These are phyloP conservation scores for Eucalyptus leucophloia DNA, from an alignment of 345 rosid species.

Conservation along the genomic window DNA sequence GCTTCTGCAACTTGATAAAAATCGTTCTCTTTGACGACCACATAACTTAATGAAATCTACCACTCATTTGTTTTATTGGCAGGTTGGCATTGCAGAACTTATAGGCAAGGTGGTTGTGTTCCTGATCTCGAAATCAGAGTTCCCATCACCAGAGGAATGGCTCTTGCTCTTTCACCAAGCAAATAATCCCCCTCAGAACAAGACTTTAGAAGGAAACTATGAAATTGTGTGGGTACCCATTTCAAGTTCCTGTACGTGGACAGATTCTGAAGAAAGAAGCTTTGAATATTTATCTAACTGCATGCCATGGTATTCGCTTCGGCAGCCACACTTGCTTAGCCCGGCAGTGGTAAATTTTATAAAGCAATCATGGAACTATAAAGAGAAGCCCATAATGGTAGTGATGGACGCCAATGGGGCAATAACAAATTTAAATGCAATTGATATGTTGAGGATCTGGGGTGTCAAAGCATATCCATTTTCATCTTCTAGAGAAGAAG, in stretches of 20 bases:
- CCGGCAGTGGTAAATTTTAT: constrained; percentile 32
- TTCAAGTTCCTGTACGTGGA: constrained; percentile 39
- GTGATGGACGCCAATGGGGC: constrained; percentile 47
- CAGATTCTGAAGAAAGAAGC: constrained; percentile 19
- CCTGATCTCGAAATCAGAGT: constrained; percentile 50
- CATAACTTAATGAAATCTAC: not conserved
- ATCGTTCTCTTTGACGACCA: not conserved
- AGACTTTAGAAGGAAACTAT: constrained; percentile 18
- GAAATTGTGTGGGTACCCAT: constrained; percentile 61
- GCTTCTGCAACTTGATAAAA: not conserved
- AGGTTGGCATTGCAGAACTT: constrained; percentile 43
- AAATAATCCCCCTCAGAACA: constrained; percentile 25
- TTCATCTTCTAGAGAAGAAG: constrained; percentile 42
- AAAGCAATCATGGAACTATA: constrained; percentile 41
- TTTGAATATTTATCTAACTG: constrained; percentile 30
- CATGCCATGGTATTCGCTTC: constrained; percentile 56
- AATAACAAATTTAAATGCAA: constrained; percentile 42
- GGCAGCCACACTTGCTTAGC: constrained; percentile 36
- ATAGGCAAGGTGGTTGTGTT: constrained; percentile 48
- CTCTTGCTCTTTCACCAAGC: constrained; percentile 53
- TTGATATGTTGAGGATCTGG: constrained; percentile 72
- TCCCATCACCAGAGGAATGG: constrained; percentile 33
- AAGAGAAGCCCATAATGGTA: constrained; percentile 35
- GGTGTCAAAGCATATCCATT: constrained; percentile 67
- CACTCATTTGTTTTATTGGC: not conserved